Evolutionary conservation across 108 stramenopile species (phyloP).

Genomic region (Fragilaria crotonensis): DNA sequence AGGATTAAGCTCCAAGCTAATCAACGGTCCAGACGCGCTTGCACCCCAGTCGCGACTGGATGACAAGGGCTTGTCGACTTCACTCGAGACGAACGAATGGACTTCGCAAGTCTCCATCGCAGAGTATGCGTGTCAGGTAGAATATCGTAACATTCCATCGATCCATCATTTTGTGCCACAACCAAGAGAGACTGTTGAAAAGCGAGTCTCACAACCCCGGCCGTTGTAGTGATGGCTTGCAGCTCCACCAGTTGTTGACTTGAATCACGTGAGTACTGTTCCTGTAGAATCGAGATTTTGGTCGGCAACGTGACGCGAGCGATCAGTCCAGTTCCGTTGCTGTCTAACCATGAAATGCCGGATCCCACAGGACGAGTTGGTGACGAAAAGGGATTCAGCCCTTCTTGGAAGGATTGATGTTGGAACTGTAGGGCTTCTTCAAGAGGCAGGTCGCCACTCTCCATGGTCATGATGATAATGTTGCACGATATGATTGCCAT

Average conservation of each 20-base stretch:
- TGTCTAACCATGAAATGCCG: background rate
- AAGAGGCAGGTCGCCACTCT: background rate
- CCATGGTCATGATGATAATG: too few relatives aligned
- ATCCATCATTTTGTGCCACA: constrained; percentile 28
- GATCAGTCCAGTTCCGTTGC: background rate
- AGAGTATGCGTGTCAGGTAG: constrained; percentile 1
- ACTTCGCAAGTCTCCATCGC: constrained; percentile 37
- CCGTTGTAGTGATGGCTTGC: background rate
- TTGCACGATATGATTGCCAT: too few relatives aligned
- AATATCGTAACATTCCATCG: constrained; percentile 49
- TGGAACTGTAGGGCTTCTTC: background rate
- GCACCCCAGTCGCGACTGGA: constrained; percentile 26
- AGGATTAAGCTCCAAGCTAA: constrained; percentile 27
- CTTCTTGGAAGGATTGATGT: background rate
- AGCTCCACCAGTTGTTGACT: background rate
- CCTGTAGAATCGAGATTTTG: background rate
- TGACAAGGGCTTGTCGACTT: constrained; percentile 6
- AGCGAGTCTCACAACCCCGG: background rate
- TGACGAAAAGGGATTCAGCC: background rate
- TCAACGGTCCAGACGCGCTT: constrained; percentile 36
- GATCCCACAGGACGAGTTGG: background rate
- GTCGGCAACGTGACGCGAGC: background rate
- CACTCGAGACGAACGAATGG: constrained; percentile 29
- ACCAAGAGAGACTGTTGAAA: background rate
- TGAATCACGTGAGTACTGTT: background rate